These are phyloP conservation scores for Tubosaeta sp. DNA, from an alignment of 768 basidiomycete genomes.

Conservation along the genomic window DNA sequence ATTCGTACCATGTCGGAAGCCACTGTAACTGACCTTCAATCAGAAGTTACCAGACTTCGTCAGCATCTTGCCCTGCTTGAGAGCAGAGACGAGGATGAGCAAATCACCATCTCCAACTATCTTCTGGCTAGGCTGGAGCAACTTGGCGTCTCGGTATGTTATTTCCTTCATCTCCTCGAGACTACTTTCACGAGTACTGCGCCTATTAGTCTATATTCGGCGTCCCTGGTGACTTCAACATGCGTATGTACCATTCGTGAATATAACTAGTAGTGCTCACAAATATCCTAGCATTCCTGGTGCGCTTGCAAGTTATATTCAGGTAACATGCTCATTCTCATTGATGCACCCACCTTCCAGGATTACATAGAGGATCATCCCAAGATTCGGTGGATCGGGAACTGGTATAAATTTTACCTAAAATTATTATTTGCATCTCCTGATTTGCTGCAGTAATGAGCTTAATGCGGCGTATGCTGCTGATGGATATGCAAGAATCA, in stretches of 20 bases:
- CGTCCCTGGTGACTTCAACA: constrained; percentile 84
- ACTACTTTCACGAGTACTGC: not conserved
- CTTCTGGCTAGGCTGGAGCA: constrained; percentile 60
- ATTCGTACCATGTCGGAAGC: constrained; percentile 15
- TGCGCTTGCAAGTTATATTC: constrained; percentile 5
- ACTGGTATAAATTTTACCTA: constrained; percentile 47
- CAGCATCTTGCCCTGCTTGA: constrained; percentile 37
- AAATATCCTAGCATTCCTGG: constrained; percentile 22
- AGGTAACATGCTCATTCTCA: not conserved
- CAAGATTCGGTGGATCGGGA: constrained; percentile 80
- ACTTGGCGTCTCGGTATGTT: constrained; percentile 55
- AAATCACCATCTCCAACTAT: constrained; percentile 54
- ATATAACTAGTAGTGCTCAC: not conserved
- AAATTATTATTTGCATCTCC: not conserved
- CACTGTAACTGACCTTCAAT: constrained; percentile 29
- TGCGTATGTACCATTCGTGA: constrained; percentile 36
- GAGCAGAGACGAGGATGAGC: constrained; percentile 30
- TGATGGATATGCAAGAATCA: constrained; percentile 90
- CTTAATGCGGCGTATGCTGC: constrained; percentile 88
- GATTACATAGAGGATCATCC: constrained; percentile 81
- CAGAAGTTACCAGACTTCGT: constrained; percentile 44
- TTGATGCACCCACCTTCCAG: constrained; percentile 30
- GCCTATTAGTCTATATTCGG: constrained; percentile 67
- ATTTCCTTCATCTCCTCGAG: not conserved
- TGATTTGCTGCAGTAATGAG: constrained; percentile 54